These are phyloP conservation scores for Suhomyces coccinellae DNA, from an alignment of 1,139 yeast genomes.

Conservation along the genomic window DNA sequence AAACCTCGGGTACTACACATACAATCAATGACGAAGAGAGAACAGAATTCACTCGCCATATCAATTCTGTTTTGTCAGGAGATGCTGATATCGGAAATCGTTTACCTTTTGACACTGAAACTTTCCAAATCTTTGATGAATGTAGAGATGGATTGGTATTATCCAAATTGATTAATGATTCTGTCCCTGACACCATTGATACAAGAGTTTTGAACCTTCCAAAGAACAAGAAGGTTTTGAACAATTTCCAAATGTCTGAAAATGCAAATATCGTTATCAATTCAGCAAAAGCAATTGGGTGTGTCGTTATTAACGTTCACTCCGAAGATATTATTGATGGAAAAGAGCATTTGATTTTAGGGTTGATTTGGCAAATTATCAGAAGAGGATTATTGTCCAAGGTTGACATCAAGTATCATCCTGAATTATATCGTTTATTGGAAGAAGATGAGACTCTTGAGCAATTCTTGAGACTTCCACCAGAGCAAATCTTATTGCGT, in stretches of 20 bases:
- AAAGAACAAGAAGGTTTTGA: slow-evolving; percentile 69
- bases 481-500: slow-evolving; percentile 93
- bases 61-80: slow-evolving; percentile 88
- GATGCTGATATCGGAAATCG: slow-evolving; percentile 83
- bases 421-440: slow-evolving; percentile 89
- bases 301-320: slow-evolving; percentile 96
- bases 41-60: slow-evolving; percentile 92
- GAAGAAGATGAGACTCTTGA: slow-evolving; percentile 98
- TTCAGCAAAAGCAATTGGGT: slow-evolving; percentile 98
- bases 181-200: slow-evolving; percentile 97
- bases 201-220: slow-evolving; percentile 94
- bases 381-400: slow-evolving; percentile 92
- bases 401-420: slow-evolving; percentile 94
- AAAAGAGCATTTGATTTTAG: slow-evolving; percentile 90
- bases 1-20: slow-evolving; percentile 91
- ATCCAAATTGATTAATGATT: slow-evolving; percentile 91
- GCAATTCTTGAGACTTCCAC: slow-evolving; percentile 93
- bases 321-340: slow-evolving; percentile 98
- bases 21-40: slow-evolving; percentile 97
- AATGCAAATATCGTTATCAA: slow-evolving; percentile 96
- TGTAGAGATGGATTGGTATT: slow-evolving; percentile 93
- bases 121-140: slow-evolving; percentile 94
- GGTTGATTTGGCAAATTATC: slow-evolving; percentile 97
- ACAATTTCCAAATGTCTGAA: slow-evolving; percentile 94
- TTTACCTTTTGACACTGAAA: slow-evolving; percentile 90